Conservation (phyloP, 164 flowering plant species). For the Chimonanthus praecox region DNA sequence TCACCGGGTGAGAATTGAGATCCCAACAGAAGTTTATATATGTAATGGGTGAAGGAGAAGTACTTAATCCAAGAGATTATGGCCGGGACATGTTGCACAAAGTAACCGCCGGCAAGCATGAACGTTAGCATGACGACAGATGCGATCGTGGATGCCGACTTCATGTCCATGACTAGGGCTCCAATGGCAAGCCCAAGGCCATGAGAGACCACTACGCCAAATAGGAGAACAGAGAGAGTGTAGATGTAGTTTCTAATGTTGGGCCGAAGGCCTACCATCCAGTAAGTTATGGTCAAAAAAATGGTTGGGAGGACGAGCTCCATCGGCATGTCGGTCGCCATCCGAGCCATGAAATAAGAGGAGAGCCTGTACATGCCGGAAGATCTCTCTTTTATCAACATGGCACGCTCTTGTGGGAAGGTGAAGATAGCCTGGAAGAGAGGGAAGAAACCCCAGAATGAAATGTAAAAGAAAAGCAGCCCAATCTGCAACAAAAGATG, state of each 20-base stretch:
- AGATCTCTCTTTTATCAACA: constrained; percentile 61
- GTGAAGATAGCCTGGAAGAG: constrained; percentile 62
- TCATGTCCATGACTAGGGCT: constrained; percentile 56
- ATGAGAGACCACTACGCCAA: constrained; percentile 45
- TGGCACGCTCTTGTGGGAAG: constrained; percentile 63
- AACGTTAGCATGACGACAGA: constrained; percentile 53
- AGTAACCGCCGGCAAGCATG: constrained; percentile 60
- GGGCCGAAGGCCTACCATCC: constrained; percentile 70
- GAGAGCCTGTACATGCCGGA: constrained; percentile 77
- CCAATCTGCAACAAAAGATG: constrained; percentile 38
- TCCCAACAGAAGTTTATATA: constrained; percentile 49
- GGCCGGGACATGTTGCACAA: constrained; percentile 57
- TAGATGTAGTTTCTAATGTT: constrained; percentile 23
- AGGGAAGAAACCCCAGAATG: constrained; percentile 76
- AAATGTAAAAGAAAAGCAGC: constrained; percentile 52
- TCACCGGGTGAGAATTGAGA: constrained; percentile 44
- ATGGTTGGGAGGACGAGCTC: constrained; percentile 70
- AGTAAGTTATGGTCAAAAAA: constrained; percentile 49
- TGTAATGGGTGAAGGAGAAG: constrained; percentile 42
- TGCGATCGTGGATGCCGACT: constrained; percentile 44
- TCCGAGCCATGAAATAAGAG: constrained; percentile 58
- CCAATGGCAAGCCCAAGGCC: constrained; percentile 82
- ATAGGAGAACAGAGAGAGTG: constrained; percentile 37
- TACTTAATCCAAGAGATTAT: constrained; percentile 67
- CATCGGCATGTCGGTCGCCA: constrained; percentile 62